Evolutionary conservation across 106 monocot genomes (phyloP).

Genomic region (Acorus calamus): DNA sequence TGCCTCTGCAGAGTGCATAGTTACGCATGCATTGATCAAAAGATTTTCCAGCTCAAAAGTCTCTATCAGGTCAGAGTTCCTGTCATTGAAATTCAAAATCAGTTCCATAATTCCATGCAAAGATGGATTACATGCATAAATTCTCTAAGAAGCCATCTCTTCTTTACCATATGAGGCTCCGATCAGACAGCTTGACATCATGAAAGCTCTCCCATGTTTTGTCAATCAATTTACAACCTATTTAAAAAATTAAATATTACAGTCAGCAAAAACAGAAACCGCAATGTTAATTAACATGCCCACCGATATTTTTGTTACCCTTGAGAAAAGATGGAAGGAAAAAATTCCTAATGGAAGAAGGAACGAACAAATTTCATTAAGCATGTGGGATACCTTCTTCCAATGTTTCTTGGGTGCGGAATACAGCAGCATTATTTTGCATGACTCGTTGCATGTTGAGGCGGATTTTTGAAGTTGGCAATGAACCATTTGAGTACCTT

Average conservation of each 20-base stretch:
- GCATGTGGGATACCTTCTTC: conserved; percentile 57
- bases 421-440: conserved; percentile 98
- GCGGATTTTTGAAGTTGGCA: conserved; percentile 84
- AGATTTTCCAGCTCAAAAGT: conserved; percentile 94
- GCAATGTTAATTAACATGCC: too few relatives aligned
- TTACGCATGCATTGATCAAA: conserved; percentile 89
- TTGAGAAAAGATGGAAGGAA: too few relatives aligned
- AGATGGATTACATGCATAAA: too few relatives aligned
- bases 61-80: conserved; percentile 96
- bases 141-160: too few relatives aligned
- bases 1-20: conserved; percentile 99
- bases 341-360: not conserved
- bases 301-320: too few relatives aligned
- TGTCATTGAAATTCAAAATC: conserved; percentile 7
- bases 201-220: conserved; percentile 76
- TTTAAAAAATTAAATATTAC: not conserved
- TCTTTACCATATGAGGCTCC: conserved; percentile 76
- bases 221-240: conserved; percentile 81
- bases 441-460: conserved; percentile 96
- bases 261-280: too few relatives aligned
- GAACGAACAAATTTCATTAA: not conserved
- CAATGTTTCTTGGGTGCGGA: conserved; percentile 88
- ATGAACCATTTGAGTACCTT: conserved; percentile 80
- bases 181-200: conserved; percentile 69
- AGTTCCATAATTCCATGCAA: not conserved